Conservation (phyloP, 1,139 yeast genomes). For the Debaryomyces sp. region DNA sequence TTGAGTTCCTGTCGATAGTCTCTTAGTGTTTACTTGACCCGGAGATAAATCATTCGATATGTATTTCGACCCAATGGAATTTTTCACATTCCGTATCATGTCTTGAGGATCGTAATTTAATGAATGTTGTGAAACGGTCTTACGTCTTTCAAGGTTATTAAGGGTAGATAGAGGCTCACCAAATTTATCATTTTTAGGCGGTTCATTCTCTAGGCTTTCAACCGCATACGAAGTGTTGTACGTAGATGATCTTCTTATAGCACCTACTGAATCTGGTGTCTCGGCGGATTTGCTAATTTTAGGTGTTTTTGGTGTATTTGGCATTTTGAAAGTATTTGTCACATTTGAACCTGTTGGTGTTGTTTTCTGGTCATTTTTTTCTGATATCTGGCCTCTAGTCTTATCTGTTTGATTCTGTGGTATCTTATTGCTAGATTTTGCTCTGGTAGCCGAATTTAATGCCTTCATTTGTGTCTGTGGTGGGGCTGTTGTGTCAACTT, state of each 20-base stretch:
- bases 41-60: neutral
- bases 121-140: neutral
- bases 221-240: neutral
- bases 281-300: conserved; percentile 9
- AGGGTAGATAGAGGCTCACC: neutral
- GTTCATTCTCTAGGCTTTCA: neutral
- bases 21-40: conserved; percentile 10
- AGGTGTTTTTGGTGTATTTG: conserved; percentile 4
- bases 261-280: neutral
- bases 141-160: neutral
- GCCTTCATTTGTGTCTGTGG: neutral
- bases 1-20: conserved; percentile 24
- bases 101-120: conserved; percentile 25
- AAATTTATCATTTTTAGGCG: conserved; percentile 1
- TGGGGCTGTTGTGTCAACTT: conserved; percentile 1
- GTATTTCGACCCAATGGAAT: conserved; percentile 27
- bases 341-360: neutral
- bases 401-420: neutral
- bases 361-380: neutral
- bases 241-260: neutral
- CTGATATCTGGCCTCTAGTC: neutral
- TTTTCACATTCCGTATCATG: conserved; percentile 29
- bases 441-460: neutral
- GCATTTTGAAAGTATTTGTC: conserved; percentile 1
- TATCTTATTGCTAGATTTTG: neutral